Evolutionary conservation across 2,329 filamentous ascomycete species (phyloP).

Genomic region (Neonectria faginata): DNA sequence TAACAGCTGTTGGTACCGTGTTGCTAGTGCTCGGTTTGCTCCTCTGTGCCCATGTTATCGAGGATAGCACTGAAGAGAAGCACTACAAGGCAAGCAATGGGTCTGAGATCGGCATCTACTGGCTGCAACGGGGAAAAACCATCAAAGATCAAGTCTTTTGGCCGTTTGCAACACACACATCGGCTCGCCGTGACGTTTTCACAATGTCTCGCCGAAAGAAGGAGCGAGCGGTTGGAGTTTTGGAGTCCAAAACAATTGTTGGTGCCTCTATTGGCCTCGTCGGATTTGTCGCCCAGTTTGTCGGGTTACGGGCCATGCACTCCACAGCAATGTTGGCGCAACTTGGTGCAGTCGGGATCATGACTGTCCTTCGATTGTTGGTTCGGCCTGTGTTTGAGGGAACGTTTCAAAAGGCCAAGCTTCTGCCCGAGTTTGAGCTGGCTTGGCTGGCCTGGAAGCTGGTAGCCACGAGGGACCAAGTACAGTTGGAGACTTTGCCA

Average conservation of each 20-base stretch:
- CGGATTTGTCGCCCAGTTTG: conserved; percentile 47
- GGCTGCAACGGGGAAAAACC: neutral
- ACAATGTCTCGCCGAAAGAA: neutral
- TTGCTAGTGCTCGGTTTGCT: neutral
- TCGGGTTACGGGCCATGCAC: conserved; percentile 44
- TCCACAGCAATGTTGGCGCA: conserved; percentile 43
- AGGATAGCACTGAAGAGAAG: neutral
- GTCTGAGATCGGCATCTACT: neutral
- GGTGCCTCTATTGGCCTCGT: conserved; percentile 34
- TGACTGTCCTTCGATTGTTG: conserved; percentile 42
- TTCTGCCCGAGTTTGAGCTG: conserved; percentile 40
- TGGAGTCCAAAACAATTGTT: neutral
- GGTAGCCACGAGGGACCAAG: no score
- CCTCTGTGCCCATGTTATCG: neutral
- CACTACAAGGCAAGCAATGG: neutral
- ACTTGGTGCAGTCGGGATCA: conserved; percentile 40
- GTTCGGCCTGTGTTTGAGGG: conserved; percentile 36
- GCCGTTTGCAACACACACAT: neutral
- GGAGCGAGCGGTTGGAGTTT: no score
- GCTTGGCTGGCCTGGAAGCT: conserved; percentile 38
- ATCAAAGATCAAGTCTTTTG: neutral
- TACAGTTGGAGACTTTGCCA: no score
- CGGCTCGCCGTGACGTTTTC: neutral
- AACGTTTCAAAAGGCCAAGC: neutral
- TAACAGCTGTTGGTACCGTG: neutral